phyloP scores from a whole-genome alignment of 257 asterid genomes.

The Nicotiana attenuata region DNA sequence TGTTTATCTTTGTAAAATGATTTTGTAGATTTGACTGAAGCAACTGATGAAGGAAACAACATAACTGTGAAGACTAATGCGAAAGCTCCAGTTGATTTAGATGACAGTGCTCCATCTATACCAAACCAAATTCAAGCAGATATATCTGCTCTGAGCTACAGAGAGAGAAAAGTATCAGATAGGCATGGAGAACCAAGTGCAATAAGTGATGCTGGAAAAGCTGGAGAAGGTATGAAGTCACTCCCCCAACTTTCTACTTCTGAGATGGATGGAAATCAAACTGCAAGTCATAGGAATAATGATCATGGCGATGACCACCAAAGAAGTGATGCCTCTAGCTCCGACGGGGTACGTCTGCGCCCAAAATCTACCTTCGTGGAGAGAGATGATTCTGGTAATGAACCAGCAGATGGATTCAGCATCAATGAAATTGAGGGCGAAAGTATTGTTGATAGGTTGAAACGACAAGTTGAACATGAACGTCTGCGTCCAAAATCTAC shows the following conservation, averaged over 20 bases:
- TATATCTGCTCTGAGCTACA: conserved; percentile 5
- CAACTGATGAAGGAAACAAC: conserved; percentile 14
- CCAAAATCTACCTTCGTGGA: conserved; percentile 27
- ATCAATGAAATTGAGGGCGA: conserved; percentile 54
- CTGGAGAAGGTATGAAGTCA: conserved; percentile 23
- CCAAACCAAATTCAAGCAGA: conserved; percentile 15
- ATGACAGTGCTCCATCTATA: conserved; percentile 17
- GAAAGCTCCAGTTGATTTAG: conserved; percentile 22
- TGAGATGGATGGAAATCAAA: conserved; percentile 14
- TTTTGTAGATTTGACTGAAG: conserved; percentile 23
- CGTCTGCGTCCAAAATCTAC: conserved; percentile 27
- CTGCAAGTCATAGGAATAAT: conserved; percentile 1
- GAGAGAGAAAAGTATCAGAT: conserved; percentile 17
- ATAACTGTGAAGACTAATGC: conserved; percentile 15
- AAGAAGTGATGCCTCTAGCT: conserved; percentile 24
- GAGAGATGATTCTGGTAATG: conserved; percentile 30
- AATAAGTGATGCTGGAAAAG: conserved; percentile 19
- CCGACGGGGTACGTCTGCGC: conserved; percentile 21
- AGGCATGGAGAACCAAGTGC: conserved; percentile 17
- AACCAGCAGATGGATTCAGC: conserved; percentile 31
- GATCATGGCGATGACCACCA: conserved; percentile 14
- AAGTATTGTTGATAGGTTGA: conserved; percentile 38
- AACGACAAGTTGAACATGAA: conserved; percentile 48
- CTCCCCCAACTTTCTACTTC: conserved; percentile 13
- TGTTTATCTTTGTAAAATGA: conserved; percentile 17